These are phyloP conservation scores for Colletotrichum acutatum DNA, from an alignment of 2,329 filamentous ascomycete genomes.

Conservation along the genomic window DNA sequence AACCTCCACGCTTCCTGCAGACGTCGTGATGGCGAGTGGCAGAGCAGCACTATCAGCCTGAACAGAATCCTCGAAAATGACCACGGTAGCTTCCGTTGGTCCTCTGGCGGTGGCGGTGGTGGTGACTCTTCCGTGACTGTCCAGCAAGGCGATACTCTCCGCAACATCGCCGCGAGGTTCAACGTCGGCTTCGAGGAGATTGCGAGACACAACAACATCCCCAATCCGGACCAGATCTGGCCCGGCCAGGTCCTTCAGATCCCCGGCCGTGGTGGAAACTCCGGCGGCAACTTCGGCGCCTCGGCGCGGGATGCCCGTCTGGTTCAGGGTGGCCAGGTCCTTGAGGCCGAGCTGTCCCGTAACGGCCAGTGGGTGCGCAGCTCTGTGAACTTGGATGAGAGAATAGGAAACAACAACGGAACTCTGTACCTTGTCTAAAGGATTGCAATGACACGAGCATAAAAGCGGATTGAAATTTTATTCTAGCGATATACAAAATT, in stretches of 20 bases:
- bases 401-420: slow-evolving; percentile 48
- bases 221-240: slow-evolving; percentile 55
- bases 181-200: slow-evolving; percentile 51
- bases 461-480: slow-evolving; percentile 17
- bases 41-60: slow-evolving; percentile 48
- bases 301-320: slow-evolving; percentile 50
- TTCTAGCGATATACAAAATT: background rate
- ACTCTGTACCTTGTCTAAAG: slow-evolving; percentile 15
- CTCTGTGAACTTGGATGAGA: slow-evolving; percentile 48
- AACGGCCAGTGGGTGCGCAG: slow-evolving; percentile 45
- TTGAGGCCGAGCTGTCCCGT: slow-evolving; percentile 46
- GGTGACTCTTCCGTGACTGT: slow-evolving; percentile 46
- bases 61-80: slow-evolving; percentile 49
- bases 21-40: slow-evolving; percentile 46
- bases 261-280: slow-evolving; percentile 40
- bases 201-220: slow-evolving; percentile 50
- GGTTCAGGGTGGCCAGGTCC: slow-evolving; percentile 46
- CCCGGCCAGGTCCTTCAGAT: slow-evolving; percentile 53
- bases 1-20: slow-evolving; percentile 48
- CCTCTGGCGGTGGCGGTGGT: slow-evolving; percentile 38
- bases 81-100: slow-evolving; percentile 51
- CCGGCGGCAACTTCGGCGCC: slow-evolving; percentile 45
- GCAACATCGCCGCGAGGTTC: slow-evolving; percentile 48
- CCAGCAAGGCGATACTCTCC: slow-evolving; percentile 54
- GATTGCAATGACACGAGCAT: background rate